phyloP scores from a whole-genome alignment of 306 rosid species.

The Pyrus communis region DNA sequence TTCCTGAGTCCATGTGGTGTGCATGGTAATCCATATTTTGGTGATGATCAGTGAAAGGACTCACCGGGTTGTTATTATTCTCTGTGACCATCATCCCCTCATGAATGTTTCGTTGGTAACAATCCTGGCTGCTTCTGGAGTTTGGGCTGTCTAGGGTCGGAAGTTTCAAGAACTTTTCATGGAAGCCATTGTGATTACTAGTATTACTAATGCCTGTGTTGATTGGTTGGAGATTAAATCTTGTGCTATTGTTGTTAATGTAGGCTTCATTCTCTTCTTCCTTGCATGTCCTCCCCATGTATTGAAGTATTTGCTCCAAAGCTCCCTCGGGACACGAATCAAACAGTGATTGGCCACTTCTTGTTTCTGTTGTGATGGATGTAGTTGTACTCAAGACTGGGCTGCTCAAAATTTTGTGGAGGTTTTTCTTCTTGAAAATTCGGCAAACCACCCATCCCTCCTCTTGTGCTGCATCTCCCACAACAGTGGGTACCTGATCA shows the following conservation, averaged over 20 bases:
- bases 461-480: constrained; percentile 60
- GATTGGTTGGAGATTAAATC: constrained; percentile 12
- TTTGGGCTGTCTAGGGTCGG: constrained; percentile 71
- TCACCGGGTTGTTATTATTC: constrained; percentile 31
- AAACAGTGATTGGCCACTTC: constrained; percentile 28
- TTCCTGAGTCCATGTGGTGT: constrained; percentile 16
- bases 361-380: constrained; percentile 26
- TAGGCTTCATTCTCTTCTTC: constrained; percentile 41
- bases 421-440: constrained; percentile 86
- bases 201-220: constrained; percentile 8
- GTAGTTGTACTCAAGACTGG: constrained; percentile 18
- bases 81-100: constrained; percentile 4
- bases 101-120: constrained; percentile 34
- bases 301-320: constrained; percentile 60
- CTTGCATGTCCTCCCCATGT: constrained; percentile 56
- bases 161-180: constrained; percentile 53
- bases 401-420: constrained; percentile 63
- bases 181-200: constrained; percentile 3
- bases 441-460: constrained; percentile 98
- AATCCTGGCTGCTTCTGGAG: constrained; percentile 38
- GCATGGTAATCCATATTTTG: constrained; percentile 14
- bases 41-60: constrained; percentile 12
- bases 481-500: constrained; percentile 33
- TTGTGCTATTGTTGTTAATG: constrained; percentile 6
- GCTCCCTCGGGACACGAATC: constrained; percentile 49